phyloP scores from a whole-genome alignment of 768 basidiomycete genomes.

The Leccinum subtestaceum region DNA sequence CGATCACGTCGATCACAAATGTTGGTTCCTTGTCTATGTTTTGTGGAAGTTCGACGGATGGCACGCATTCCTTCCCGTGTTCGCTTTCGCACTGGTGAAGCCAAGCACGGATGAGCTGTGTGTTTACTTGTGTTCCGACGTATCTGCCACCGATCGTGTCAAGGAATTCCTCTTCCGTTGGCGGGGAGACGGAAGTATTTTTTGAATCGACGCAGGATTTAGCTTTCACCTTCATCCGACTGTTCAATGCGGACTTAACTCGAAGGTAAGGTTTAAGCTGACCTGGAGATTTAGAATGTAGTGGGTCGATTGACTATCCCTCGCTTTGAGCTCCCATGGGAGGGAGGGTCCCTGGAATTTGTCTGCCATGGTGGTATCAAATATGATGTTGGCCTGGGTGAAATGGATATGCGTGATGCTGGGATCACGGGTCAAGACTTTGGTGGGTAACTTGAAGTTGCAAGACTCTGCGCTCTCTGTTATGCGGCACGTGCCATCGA shows the following conservation, averaged over 20 bases:
- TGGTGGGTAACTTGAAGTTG: constrained; percentile 7
- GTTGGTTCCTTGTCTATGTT: constrained; percentile 1
- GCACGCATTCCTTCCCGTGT: constrained; percentile 8
- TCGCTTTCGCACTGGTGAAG: constrained; percentile 15
- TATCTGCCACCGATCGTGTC: constrained; percentile 12
- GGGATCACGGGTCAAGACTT: constrained; percentile 1
- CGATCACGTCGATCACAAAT: constrained; percentile 15
- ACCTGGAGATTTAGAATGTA: constrained; percentile 13
- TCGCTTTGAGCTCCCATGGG: constrained; percentile 11
- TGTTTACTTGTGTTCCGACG: constrained; percentile 1
- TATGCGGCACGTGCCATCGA: constrained; percentile 5
- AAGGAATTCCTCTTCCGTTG: constrained; percentile 4
- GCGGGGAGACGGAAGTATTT: background rate
- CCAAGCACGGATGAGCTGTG: constrained; percentile 13
- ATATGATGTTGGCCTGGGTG: constrained; percentile 7
- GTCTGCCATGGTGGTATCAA: background rate
- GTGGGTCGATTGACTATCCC: background rate
- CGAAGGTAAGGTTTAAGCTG: background rate
- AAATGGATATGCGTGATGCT: constrained; percentile 15
- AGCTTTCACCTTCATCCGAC: constrained; percentile 5
- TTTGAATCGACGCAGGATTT: background rate
- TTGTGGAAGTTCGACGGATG: background rate
- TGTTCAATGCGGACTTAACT: background rate
- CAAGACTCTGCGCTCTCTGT: constrained; percentile 1
- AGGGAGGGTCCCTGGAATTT: background rate